Evolutionary conservation across 2,329 filamentous ascomycete genomes (phyloP).

Genomic region (Onygena corvina): DNA sequence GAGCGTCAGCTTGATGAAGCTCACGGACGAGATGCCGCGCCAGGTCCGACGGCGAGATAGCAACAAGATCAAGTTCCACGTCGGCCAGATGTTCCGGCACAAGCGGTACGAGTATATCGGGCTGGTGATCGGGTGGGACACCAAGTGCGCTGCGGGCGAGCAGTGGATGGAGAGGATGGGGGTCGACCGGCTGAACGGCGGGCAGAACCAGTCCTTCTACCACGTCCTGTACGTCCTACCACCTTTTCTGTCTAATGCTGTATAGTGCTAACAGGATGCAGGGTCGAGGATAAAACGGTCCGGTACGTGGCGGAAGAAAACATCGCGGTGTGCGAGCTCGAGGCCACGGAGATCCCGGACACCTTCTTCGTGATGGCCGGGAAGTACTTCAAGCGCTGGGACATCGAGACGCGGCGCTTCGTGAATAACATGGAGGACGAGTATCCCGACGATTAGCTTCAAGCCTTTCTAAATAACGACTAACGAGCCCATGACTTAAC

Average conservation of each 20-base stretch:
- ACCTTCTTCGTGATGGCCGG: slow-evolving; percentile 58
- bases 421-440: slow-evolving; percentile 72
- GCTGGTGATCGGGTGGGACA: slow-evolving; percentile 79
- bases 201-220: slow-evolving; percentile 63
- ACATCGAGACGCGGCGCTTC: slow-evolving; percentile 53
- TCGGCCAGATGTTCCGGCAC: slow-evolving; percentile 79
- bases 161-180: slow-evolving; percentile 53
- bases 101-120: slow-evolving; percentile 66
- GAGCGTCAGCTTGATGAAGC: slow-evolving; percentile 44
- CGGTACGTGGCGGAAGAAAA: slow-evolving; percentile 74
- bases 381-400: slow-evolving; percentile 79
- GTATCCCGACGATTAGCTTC: slow-evolving; percentile 77
- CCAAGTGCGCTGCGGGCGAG: slow-evolving; percentile 46
- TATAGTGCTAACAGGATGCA: slow-evolving; percentile 21
- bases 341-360: slow-evolving; percentile 40
- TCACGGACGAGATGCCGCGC: slow-evolving; percentile 45
- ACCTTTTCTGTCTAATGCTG: slow-evolving; percentile 15
- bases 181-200: slow-evolving; percentile 49
- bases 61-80: slow-evolving; percentile 48
- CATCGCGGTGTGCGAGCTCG: slow-evolving; percentile 49
- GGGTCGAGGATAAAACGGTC: slow-evolving; percentile 54
- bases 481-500: too few species aligned
- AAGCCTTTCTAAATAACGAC: too few species aligned
- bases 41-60: slow-evolving; percentile 31
- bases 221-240: slow-evolving; percentile 61